A percentile compares a stretch with the other conserved stretches of the same genome.
phyloP scores from a whole-genome alignment of 2,329 filamentous ascomycete species.

The Hortaea sp. region DNA sequence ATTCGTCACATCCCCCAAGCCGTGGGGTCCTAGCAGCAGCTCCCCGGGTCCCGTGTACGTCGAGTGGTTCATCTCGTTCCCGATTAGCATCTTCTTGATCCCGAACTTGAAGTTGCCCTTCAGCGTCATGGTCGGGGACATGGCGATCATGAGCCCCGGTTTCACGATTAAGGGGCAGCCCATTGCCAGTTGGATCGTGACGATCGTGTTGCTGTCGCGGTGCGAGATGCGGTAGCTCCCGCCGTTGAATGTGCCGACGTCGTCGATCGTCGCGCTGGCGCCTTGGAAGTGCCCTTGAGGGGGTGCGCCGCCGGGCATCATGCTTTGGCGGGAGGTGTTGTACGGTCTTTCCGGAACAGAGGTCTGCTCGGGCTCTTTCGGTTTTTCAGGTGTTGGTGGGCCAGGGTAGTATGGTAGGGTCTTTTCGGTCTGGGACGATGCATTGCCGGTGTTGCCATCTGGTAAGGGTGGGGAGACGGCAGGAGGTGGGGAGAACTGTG shows the following conservation, averaged over 20 bases:
- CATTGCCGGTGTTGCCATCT: slow-evolving; percentile 16
- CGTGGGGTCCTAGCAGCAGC: slow-evolving; percentile 68
- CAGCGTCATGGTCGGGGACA: slow-evolving; percentile 79
- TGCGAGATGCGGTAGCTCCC: slow-evolving; percentile 91
- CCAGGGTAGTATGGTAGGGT: slow-evolving; percentile 26
- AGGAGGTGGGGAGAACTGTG: slow-evolving; percentile 27
- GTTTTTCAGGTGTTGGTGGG: slow-evolving; percentile 26
- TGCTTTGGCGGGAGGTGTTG: slow-evolving; percentile 20
- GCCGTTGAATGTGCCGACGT: slow-evolving; percentile 94
- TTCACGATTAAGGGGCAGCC: slow-evolving; percentile 74
- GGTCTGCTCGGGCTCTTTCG: slow-evolving; percentile 18
- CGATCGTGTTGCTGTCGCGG: slow-evolving; percentile 76
- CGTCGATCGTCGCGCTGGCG: slow-evolving; percentile 54
- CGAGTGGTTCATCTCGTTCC: slow-evolving; percentile 68
- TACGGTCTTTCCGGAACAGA: slow-evolving; percentile 12
- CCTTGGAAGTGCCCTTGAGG: slow-evolving; percentile 52
- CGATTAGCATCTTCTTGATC: slow-evolving; percentile 80
- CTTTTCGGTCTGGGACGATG: slow-evolving; percentile 16
- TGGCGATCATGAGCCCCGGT: slow-evolving; percentile 86
- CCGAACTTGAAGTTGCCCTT: slow-evolving; percentile 77
- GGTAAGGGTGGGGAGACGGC: slow-evolving; percentile 23
- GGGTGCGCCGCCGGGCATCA: slow-evolving; percentile 31
- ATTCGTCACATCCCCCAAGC: slow-evolving; percentile 76
- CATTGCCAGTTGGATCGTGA: slow-evolving; percentile 82
- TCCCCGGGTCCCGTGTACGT: slow-evolving; percentile 85